phyloP scores from a whole-genome alignment of 768 basidiomycete genomes.

The Asterophora parasitica region DNA sequence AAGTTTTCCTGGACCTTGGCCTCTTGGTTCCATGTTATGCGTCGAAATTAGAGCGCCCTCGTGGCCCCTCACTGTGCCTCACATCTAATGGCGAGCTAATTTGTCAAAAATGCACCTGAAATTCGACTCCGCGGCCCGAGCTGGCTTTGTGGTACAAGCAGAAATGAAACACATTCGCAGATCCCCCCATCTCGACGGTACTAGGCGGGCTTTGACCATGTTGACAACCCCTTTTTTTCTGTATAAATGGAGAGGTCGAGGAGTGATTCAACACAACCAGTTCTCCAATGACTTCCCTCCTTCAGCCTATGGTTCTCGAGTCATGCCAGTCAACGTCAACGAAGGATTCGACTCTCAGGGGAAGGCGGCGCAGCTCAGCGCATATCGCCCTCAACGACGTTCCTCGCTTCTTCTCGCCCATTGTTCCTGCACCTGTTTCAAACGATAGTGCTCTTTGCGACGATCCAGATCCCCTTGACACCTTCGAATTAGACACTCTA shows the following conservation, averaged over 20 bases:
- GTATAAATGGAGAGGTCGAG: constrained; percentile 8
- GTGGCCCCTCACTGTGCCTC: neutral
- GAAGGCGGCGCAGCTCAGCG: constrained; percentile 33
- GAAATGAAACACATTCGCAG: neutral
- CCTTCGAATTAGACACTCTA: neutral
- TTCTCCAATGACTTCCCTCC: constrained; percentile 26
- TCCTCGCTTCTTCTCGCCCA: constrained; percentile 22
- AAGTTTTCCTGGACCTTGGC: neutral
- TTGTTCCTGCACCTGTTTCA: constrained; percentile 12
- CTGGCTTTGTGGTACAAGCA: neutral
- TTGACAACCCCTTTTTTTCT: constrained; percentile 8
- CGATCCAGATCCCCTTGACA: constrained; percentile 19
- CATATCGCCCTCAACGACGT: constrained; percentile 26
- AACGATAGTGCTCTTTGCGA: constrained; percentile 30
- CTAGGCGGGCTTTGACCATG: neutral
- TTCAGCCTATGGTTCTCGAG: constrained; percentile 29
- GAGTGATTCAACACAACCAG: neutral
- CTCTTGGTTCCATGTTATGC: neutral
- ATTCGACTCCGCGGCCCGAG: neutral
- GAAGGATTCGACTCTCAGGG: constrained; percentile 21
- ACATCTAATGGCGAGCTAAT: neutral
- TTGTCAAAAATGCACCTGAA: neutral
- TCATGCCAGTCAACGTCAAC: constrained; percentile 24
- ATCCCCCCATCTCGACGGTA: neutral
- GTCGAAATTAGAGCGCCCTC: neutral